A percentile compares a stretch with the other conserved stretches of the same genome.
phyloP scores from a whole-genome alignment of 176 grass and related monocot genomes.

The Carex kokanica region DNA sequence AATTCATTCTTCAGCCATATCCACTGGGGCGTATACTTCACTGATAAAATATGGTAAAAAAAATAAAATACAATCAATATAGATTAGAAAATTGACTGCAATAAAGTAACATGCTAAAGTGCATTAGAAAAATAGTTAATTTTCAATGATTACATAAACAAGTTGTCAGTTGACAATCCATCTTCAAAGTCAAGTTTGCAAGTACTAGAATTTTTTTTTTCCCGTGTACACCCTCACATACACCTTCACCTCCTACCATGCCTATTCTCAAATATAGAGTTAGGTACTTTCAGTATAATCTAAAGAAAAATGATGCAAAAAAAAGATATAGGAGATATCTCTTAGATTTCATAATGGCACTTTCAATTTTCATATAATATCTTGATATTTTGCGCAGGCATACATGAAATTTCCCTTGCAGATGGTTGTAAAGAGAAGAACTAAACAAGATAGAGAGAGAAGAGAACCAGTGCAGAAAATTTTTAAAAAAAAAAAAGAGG shows the following conservation, averaged over 20 bases:
- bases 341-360: background rate
- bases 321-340: background rate
- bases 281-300: constrained; percentile 20
- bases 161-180: background rate
- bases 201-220: background rate
- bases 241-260: background rate
- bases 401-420: background rate
- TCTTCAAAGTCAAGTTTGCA: background rate
- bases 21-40: constrained; percentile 97
- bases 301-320: background rate
- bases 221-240: background rate
- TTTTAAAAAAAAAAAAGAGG: background rate
- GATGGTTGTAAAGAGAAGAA: background rate
- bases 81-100: constrained; percentile 2
- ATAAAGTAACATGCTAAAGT: background rate
- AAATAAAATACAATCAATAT: constrained; percentile 17
- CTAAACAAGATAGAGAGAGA: background rate
- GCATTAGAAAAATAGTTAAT: background rate
- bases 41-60: constrained; percentile 37
- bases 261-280: constrained; percentile 3
- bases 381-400: background rate
- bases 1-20: constrained; percentile 67
- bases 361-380: constrained; percentile 1
- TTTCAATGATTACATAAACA: constrained; percentile 9
- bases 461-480: background rate